Evolutionary conservation across 202 grass and related monocot genomes (phyloP), one percentile per base, ranked within the genome.

Genomic region (Carex sylvatica): DNA sequence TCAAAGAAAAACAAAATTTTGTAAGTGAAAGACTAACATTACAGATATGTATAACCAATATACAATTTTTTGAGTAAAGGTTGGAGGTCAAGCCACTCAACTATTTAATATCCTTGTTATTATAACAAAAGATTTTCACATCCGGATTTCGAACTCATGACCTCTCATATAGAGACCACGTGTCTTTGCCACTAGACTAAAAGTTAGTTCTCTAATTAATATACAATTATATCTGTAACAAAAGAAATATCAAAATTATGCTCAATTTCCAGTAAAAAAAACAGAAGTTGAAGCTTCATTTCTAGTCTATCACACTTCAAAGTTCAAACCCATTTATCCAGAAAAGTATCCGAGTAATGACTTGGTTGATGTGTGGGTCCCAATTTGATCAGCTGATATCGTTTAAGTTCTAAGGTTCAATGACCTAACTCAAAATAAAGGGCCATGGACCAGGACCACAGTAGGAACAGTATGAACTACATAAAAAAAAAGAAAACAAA

Each of bases 1-100:
- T 52, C 44, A 51, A 53, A 76, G 24, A 55, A 76, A 76, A 76
- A 76, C 15, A 76, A 31, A 55, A 76, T 3, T 26, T 4, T n/a
- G 28, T 88, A 94, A 87, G 59, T 54, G 84, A 84, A 20, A 86
- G 35, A 51, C 78, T 61, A 68, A 9, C 56, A 88, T 30, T 75
- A 75, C 23, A 31, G 71, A 13, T 24, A 31, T 55, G 22, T 22
- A 74, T 70, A 46, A 44, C 19, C 12, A 20, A 44, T 6, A 44
- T n/a, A 9, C 13, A 11, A 12, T 69, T 42, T n/a, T n/a, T n/a
- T n/a, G n/a, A n/a, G n/a, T n/a, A n/a, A n/a, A n/a, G n/a, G n/a
- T n/a, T n/a, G n/a, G n/a, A n/a, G n/a, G n/a, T n/a, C n/a, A n/a
- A n/a, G n/a, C n/a, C n/a, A n/a, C n/a, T n/a, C n/a, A n/a, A n/a